Conservation (phyloP, 352 stramenopile species). For the Phytophthora crassamura region DNA sequence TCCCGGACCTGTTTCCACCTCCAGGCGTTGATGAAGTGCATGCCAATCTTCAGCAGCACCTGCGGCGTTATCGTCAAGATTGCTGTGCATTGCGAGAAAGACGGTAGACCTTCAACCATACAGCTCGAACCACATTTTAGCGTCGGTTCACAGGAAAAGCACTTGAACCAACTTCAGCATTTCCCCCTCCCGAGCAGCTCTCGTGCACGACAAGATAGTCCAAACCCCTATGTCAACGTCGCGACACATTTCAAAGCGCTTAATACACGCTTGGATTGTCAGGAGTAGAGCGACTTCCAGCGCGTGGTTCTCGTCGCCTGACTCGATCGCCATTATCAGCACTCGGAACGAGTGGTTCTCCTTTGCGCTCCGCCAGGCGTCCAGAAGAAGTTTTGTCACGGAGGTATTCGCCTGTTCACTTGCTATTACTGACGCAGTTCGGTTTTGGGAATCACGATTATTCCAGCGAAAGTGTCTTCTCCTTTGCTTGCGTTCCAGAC, state of each 20-base stretch:
- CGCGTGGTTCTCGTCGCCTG: constrained; percentile 12
- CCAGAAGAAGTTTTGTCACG: constrained; percentile 18
- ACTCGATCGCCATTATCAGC: constrained; percentile 15
- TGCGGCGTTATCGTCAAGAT: background rate
- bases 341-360: constrained; percentile 31
- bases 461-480: constrained; percentile 24
- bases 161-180: constrained; percentile 16
- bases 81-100: background rate
- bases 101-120: constrained; percentile 13
- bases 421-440: constrained; percentile 18
- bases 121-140: constrained; percentile 11
- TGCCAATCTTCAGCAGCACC: constrained; percentile 6
- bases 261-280: constrained; percentile 6
- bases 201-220: constrained; percentile 6
- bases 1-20: constrained; percentile 18
- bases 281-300: constrained; percentile 10
- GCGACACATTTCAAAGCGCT: too few species aligned
- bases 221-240: constrained; percentile 9
- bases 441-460: constrained; percentile 8
- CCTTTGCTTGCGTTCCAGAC: background rate
- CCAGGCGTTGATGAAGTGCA: constrained; percentile 9
- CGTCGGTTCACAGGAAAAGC: background rate
- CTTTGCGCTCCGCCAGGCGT: background rate
- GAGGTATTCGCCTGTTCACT: too few species aligned
- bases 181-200: constrained; percentile 1